A percentile compares a stretch with the other conserved stretches of the same genome.
Evolutionary conservation across 2,329 filamentous ascomycete genomes (phyloP).

Genomic region (Neofusicoccum kwambonambiense): DNA sequence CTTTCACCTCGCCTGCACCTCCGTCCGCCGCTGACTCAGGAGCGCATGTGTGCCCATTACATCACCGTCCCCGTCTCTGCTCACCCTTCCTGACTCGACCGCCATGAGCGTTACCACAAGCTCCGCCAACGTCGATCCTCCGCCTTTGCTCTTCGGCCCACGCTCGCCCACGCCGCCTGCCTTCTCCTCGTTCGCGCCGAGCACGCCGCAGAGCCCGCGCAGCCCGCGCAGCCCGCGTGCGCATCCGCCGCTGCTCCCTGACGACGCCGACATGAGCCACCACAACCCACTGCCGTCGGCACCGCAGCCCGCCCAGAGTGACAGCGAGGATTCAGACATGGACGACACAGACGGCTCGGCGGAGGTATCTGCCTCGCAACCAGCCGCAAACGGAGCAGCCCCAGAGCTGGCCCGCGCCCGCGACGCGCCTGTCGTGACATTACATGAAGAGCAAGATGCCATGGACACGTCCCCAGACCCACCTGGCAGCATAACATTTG

Average conservation of each 20-base stretch:
- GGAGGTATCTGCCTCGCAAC: neutral
- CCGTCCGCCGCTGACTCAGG: neutral
- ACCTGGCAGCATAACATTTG: constrained; percentile 15
- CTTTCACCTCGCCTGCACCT: neutral
- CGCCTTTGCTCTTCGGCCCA: constrained; percentile 38
- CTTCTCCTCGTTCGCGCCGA: constrained; percentile 32
- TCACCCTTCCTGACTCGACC: constrained; percentile 15
- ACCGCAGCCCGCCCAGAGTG: constrained; percentile 27
- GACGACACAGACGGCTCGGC: constrained; percentile 26
- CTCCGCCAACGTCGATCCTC: constrained; percentile 32
- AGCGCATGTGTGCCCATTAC: neutral
- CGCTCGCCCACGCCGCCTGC: constrained; percentile 31
- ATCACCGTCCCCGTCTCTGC: neutral
- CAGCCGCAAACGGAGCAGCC: neutral
- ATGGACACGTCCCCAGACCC: constrained; percentile 41
- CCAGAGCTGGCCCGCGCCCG: neutral
- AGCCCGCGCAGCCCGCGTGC: constrained; percentile 8
- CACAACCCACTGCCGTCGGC: constrained; percentile 32
- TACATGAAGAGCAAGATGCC: constrained; percentile 31
- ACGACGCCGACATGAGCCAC: constrained; percentile 36
- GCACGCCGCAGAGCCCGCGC: constrained; percentile 19
- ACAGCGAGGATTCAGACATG: constrained; percentile 26
- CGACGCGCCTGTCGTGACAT: neutral
- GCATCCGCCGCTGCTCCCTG: constrained; percentile 23
- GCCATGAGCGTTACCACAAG: constrained; percentile 40